Percentiles rank a stretch among this genome's conserved stretches.
Conservation (phyloP, 306 rosid species). For the Malus fusca region DNA sequence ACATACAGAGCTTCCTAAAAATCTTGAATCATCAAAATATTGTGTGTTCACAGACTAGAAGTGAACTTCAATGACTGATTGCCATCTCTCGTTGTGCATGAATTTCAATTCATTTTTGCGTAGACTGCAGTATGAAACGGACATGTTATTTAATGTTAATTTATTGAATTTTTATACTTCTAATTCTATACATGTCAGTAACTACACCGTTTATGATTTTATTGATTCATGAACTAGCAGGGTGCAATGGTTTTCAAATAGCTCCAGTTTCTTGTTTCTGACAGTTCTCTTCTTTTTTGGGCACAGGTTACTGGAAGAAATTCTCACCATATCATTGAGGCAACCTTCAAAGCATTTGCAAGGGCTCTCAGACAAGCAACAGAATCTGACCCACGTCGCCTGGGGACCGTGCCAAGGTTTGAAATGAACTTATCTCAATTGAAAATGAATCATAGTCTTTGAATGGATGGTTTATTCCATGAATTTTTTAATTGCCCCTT, state of each 20-base stretch:
- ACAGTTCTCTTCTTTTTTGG: conserved; percentile 17
- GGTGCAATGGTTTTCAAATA: neutral
- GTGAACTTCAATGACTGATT: neutral
- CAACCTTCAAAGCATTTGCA: conserved; percentile 96
- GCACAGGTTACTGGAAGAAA: conserved; percentile 76
- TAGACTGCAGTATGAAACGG: neutral
- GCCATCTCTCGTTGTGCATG: neutral
- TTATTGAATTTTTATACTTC: neutral
- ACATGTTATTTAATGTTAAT: neutral
- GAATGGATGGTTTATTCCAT: neutral
- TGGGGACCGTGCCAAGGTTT: conserved; percentile 79
- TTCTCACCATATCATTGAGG: conserved; percentile 95
- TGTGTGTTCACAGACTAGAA: neutral
- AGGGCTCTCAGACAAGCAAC: conserved; percentile 95
- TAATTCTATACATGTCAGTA: neutral
- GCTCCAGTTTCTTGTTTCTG: conserved; percentile 9
- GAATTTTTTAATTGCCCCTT: neutral
- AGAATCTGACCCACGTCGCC: conserved; percentile 73
- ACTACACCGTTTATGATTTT: neutral
- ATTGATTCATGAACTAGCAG: neutral
- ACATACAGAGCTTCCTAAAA: conserved; percentile 8
- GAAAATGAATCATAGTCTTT: neutral
- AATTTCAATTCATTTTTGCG: neutral
- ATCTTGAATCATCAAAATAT: neutral
- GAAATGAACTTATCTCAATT: conserved; percentile 11